A percentile compares a stretch with the other conserved stretches of the same genome.
Evolutionary conservation across 2,329 filamentous ascomycete species (phyloP).

Genomic region (Trichophyton benhamiae): DNA sequence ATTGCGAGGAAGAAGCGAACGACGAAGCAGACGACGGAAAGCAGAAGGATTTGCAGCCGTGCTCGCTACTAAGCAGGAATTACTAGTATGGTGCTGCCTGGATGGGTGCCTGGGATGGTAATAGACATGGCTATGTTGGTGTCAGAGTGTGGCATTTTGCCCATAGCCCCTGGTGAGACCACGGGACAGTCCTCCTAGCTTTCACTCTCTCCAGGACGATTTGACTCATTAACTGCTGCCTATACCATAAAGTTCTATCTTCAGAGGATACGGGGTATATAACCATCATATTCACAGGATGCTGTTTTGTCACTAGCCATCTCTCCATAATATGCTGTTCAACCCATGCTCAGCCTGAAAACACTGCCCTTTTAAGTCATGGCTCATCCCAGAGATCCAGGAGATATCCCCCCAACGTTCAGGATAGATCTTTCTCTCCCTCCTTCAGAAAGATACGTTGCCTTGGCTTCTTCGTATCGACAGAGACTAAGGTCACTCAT

Average conservation of each 20-base stretch:
- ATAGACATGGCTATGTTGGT: not conserved
- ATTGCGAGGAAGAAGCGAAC: no score
- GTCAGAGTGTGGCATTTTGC: not conserved
- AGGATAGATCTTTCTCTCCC: slow-evolving; percentile 45
- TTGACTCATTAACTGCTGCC: not conserved
- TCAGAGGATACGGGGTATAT: not conserved
- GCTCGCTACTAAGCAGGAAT: not conserved
- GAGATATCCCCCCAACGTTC: slow-evolving; percentile 26
- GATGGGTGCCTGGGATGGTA: not conserved
- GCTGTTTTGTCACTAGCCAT: not conserved
- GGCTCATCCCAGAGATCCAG: not conserved
- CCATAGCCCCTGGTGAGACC: not conserved
- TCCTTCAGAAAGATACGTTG: slow-evolving; percentile 40
- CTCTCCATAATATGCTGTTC: not conserved
- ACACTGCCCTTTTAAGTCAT: not conserved
- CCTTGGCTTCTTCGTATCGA: slow-evolving; percentile 37
- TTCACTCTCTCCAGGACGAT: not conserved
- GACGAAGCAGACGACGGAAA: not conserved
- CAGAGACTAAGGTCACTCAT: slow-evolving; percentile 34
- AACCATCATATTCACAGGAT: not conserved
- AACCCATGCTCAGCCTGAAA: not conserved
- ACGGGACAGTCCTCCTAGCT: not conserved
- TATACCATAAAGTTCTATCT: not conserved
- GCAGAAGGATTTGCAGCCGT: not conserved
- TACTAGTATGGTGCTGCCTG: not conserved